Evolutionary conservation across 495 filamentous ascomycete genomes (phyloP), one percentile per base, ranked within the genome.

Genomic region (Chaetomium cochliodes): DNA sequence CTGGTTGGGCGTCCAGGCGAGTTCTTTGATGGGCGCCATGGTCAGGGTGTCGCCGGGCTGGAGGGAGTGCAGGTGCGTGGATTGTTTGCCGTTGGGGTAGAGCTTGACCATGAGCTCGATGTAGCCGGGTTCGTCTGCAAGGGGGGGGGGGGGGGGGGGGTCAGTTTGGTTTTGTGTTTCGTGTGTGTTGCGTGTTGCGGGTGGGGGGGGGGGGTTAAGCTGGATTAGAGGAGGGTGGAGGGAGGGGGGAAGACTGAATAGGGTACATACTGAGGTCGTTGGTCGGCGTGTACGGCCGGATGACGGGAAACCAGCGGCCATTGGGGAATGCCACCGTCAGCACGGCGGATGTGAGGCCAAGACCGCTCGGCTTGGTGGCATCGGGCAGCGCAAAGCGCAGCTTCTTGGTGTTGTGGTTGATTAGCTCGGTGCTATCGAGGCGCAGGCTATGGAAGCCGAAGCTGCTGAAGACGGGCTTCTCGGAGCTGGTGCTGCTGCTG

Each of bases 351-450:
- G 82, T 84, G 46, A 87, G 74, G 2, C 70, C 50, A 5, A 88
- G 67, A 1, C 86, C 86, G 67, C 82, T 84, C 39, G 75, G 69
- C 46, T 70, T 69, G 9, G 75, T 72, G n/a, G 72, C 51, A 22
- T 83, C 77, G 0, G 87, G 86, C 11, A 88, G 78, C 63, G 84
- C 82, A 52, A 90, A 90, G 5, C 83, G 79, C 55, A 90, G 73
- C 41, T 80, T 79, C 69, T 88, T 89, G 5, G 85, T 88, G 65
- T 90, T 86, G 74, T 87, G 85, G 69, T 85, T 89, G 58, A 89
- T 79, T 2, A 74, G 65, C 67, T 88, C 80, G 55, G 80, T 77
- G 69, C 83, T 85, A 49, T 80, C 72, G 0, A 83, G 74, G 49
- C 72, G 63, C 5, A 83, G 74, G 16, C 70, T 75, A 46, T 74